Evolutionary conservation across 176 grass and related monocot species (phyloP).

Genomic region (Chrysopogon serrulatus): DNA sequence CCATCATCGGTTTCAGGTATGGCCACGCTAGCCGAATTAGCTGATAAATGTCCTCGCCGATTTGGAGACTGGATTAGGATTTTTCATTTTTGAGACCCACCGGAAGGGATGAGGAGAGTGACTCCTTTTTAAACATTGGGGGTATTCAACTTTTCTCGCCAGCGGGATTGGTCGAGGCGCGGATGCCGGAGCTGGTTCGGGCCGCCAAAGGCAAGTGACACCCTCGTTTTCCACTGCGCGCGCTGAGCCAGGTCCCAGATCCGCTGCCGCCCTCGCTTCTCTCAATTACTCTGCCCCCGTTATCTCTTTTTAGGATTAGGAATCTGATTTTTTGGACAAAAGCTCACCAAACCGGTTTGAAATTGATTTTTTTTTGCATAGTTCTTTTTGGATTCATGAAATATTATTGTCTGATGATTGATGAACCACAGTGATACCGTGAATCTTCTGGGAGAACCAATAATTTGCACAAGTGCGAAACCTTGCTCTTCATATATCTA

Average conservation of each 20-base stretch:
- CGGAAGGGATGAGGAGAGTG: conserved; percentile 93
- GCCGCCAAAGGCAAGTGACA: conserved; percentile 61
- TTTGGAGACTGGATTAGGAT: conserved; percentile 4
- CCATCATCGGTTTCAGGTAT: conserved; percentile 79
- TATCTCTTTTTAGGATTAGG: no score
- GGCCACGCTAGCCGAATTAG: no score
- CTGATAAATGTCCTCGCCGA: no score
- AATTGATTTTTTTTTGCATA: neutral
- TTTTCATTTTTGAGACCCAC: no score
- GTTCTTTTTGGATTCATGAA: no score
- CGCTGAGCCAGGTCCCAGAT: conserved; percentile 71
- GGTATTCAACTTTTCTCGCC: no score
- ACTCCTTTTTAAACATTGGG: no score
- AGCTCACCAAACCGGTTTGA: neutral
- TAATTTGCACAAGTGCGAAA: neutral
- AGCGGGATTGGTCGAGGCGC: conserved; percentile 63
- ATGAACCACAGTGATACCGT: neutral
- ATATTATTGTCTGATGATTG: neutral
- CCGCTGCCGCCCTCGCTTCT: neutral
- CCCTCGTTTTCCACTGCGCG: conserved; percentile 97
- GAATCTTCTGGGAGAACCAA: neutral
- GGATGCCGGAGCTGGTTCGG: conserved; percentile 52
- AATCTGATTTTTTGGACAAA: neutral
- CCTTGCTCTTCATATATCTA: neutral
- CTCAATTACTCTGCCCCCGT: neutral